phyloP scores from a whole-genome alignment of 2,329 filamentous ascomycete species.

The Eurotiales sp. region DNA sequence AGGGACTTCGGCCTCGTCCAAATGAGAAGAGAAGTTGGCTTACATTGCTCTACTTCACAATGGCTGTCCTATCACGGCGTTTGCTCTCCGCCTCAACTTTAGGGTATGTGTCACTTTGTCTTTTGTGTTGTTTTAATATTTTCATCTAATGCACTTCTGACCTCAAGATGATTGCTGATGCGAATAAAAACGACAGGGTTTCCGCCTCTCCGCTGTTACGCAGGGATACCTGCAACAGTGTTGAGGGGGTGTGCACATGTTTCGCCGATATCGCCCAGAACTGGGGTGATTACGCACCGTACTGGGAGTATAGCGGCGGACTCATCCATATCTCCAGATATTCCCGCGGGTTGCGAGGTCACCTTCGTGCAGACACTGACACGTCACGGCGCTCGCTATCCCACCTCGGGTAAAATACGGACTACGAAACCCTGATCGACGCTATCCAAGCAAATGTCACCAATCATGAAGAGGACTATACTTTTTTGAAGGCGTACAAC shows the following conservation, averaged over 20 bases:
- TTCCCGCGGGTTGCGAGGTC: constrained; percentile 65
- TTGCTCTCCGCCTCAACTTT: not conserved
- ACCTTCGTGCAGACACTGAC: constrained; percentile 80
- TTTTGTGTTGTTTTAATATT: no score
- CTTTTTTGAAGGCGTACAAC: constrained; percentile 69
- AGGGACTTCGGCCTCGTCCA: not conserved
- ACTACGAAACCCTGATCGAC: constrained; percentile 62
- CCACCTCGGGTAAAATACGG: constrained; percentile 64
- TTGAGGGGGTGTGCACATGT: constrained; percentile 5
- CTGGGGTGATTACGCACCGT: constrained; percentile 88
- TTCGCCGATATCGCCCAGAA: constrained; percentile 55
- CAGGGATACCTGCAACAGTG: not conserved
- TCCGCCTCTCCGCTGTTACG: not conserved
- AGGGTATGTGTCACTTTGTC: not conserved
- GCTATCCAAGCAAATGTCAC: constrained; percentile 59
- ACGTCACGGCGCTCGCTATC: constrained; percentile 79
- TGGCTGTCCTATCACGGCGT: not conserved
- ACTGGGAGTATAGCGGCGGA: constrained; percentile 62
- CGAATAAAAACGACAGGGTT: not conserved
- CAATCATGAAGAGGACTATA: constrained; percentile 59
- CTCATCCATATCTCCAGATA: constrained; percentile 57
- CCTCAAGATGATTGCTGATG: not conserved
- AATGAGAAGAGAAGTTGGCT: not conserved
- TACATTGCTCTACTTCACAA: not conserved
- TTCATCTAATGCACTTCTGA: not conserved